Evolutionary conservation across 306 rosid species (phyloP), one percentile per base, ranked within the genome.

Genomic region (Sicyos edulis): DNA sequence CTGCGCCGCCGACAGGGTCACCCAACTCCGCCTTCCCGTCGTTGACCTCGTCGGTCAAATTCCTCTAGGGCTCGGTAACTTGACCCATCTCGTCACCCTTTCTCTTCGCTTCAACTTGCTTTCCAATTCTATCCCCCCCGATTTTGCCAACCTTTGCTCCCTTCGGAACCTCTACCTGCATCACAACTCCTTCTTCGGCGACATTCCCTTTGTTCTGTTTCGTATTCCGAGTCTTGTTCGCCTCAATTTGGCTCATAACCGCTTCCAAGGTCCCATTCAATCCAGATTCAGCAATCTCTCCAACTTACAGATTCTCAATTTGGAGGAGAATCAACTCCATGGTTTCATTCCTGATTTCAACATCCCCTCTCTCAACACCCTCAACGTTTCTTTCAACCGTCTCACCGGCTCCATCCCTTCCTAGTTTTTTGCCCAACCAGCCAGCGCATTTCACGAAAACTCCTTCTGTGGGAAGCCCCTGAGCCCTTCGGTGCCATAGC

Each of bases 391-490:
- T 5, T 70, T 19, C 49, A 93, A 93, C 52, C 55, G 4, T 54
- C 71, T 92, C 54, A 88, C 52, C 15, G 97, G 97, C 32, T 77
- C 95, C 4, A 81, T 91, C 60, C 91, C 91, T 0, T 1, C 59
- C 5, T 75, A 69, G 75, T 78, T 87, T 67, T 87, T 96, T 42
- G 13, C 59, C 5, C 58, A 81, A 49, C 50, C 76, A 3, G 70
- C 22, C 1, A 78, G 20, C 11, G 77, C 82, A 19, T 93, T 91
- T 75, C 8, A 40, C 6, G 97, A 97, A 20, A 93, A 83, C 68
- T 84, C 76, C 0, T 95, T 93, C 10, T 93, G 99, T 45, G 99
- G 96, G 76, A 75, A 76, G 80, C 99, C 99, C 0, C 62, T 91
- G 78, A 75, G 52, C 63, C 49, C 70, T 2, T 93, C 6, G 97